Percentiles rank a stretch among this genome's conserved stretches.
Evolutionary conservation across 768 basidiomycete species (phyloP).

Genomic region (Butyriboletus loyo): DNA sequence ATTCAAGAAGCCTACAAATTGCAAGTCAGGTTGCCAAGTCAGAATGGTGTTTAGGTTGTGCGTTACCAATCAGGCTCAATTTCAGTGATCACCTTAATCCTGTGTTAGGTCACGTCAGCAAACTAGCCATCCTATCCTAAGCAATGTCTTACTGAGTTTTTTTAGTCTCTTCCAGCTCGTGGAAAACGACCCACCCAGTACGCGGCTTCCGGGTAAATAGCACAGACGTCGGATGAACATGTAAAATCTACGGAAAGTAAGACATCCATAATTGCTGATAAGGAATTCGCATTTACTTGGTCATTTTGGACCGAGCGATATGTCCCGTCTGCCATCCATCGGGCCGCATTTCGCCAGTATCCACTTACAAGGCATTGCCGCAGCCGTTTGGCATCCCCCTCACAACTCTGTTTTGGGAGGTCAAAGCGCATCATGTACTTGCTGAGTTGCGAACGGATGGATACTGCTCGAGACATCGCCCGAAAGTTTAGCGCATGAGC

Average conservation of each 20-base stretch:
- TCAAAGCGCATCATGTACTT: constrained; percentile 93
- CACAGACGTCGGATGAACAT: constrained; percentile 93
- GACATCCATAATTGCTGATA: not conserved
- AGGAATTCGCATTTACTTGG: constrained; percentile 48
- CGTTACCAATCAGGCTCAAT: constrained; percentile 91
- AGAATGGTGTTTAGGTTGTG: not conserved
- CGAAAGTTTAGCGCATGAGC: constrained; percentile 90
- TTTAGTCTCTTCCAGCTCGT: constrained; percentile 96
- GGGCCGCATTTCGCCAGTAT: constrained; percentile 92
- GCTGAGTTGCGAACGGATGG: constrained; percentile 90
- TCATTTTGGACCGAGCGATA: constrained; percentile 87
- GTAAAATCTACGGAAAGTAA: constrained; percentile 54
- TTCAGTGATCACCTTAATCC: constrained; percentile 90
- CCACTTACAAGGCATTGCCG: constrained; percentile 89
- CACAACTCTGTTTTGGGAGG: constrained; percentile 78
- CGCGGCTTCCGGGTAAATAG: constrained; percentile 90
- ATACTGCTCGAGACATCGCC: constrained; percentile 89
- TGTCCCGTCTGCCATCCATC: constrained; percentile 90
- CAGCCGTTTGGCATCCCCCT: constrained; percentile 81
- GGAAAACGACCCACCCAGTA: constrained; percentile 91
- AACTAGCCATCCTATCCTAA: not conserved
- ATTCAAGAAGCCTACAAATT: constrained; percentile 42
- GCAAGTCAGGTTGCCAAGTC: constrained; percentile 1
- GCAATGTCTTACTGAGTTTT: constrained; percentile 71
- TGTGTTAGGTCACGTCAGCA: constrained; percentile 28